Evolutionary conservation across 345 rosid species (phyloP).

Genomic region (Cardamine resedifolia): DNA sequence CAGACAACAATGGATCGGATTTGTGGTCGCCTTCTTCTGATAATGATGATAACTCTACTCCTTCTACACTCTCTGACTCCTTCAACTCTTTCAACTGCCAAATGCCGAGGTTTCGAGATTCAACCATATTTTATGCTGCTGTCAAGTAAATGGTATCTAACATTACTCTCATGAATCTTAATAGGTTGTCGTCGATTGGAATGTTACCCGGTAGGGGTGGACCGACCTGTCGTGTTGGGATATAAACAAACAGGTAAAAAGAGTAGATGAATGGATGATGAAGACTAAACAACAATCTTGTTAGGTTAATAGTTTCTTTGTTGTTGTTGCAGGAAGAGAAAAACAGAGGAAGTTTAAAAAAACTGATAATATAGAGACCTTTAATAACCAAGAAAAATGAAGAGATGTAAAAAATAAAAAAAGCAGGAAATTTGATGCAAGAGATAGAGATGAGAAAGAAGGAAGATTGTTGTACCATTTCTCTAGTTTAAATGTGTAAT

Average conservation of each 20-base stretch:
- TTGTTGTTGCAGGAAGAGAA: conserved; percentile 29
- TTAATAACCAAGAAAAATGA: conserved; percentile 27
- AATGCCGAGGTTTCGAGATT: conserved; percentile 56
- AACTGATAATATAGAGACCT: conserved; percentile 38
- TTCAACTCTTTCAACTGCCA: conserved; percentile 70
- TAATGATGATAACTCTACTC: conserved; percentile 46
- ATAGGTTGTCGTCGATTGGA: conserved; percentile 50
- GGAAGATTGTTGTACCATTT: conserved; percentile 36
- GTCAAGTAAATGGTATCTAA: conserved; percentile 17
- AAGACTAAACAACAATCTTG: background rate
- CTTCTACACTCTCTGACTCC: conserved; percentile 41
- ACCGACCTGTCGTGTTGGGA: conserved; percentile 87
- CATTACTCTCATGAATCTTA: background rate
- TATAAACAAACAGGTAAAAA: conserved; percentile 48
- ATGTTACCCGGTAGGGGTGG: conserved; percentile 75
- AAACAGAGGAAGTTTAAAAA: conserved; percentile 20
- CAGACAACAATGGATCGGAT: conserved; percentile 31
- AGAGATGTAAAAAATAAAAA: conserved; percentile 36
- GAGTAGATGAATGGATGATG: conserved; percentile 6
- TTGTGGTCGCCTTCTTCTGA: conserved; percentile 38
- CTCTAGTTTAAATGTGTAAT: conserved; percentile 38
- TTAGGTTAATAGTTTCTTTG: background rate
- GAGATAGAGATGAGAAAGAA: conserved; percentile 35
- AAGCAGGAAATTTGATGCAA: conserved; percentile 29
- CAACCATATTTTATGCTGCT: background rate